These are phyloP conservation scores for Ophiostoma australiae DNA, from an alignment of 2,329 filamentous ascomycete genomes.

Conservation along the genomic window DNA sequence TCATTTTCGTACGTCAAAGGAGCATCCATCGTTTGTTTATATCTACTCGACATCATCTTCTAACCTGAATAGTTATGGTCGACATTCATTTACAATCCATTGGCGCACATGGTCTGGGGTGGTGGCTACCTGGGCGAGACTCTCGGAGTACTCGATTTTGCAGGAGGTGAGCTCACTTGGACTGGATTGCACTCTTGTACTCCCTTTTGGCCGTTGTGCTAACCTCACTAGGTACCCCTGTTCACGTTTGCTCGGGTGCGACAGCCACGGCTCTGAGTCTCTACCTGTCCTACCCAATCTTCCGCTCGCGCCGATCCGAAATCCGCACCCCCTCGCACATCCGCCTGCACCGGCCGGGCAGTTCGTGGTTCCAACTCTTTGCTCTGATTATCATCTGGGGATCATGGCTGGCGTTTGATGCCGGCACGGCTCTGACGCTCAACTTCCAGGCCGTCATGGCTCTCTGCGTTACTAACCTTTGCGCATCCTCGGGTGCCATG, in stretches of 20 bases:
- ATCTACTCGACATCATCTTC: not conserved
- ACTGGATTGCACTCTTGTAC: too few relatives aligned
- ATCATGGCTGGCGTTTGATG: constrained; percentile 97
- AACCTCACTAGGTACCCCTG: constrained; percentile 60
- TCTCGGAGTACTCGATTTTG: constrained; percentile 90
- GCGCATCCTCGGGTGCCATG: constrained; percentile 79
- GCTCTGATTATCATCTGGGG: constrained; percentile 98
- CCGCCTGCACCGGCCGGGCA: constrained; percentile 21
- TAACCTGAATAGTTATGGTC: constrained; percentile 55
- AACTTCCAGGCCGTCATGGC: constrained; percentile 92
- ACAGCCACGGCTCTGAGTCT: constrained; percentile 96
- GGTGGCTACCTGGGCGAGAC: constrained; percentile 80
- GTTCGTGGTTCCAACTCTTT: constrained; percentile 45
- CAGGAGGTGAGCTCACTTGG: constrained; percentile 46
- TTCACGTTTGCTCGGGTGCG: constrained; percentile 91
- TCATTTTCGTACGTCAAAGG: constrained; percentile 20
- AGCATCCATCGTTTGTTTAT: not conserved
- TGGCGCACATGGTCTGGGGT: constrained; percentile 91
- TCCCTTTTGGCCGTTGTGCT: too few relatives aligned
- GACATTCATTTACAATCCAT: constrained; percentile 90
- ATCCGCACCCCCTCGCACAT: constrained; percentile 20
- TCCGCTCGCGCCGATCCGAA: constrained; percentile 78
- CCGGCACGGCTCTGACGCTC: constrained; percentile 85
- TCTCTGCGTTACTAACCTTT: constrained; percentile 94
- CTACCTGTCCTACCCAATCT: constrained; percentile 61